Conservation (phyloP, 1,139 yeast genomes). For the Lodderomyces orthopsilosis region DNA sequence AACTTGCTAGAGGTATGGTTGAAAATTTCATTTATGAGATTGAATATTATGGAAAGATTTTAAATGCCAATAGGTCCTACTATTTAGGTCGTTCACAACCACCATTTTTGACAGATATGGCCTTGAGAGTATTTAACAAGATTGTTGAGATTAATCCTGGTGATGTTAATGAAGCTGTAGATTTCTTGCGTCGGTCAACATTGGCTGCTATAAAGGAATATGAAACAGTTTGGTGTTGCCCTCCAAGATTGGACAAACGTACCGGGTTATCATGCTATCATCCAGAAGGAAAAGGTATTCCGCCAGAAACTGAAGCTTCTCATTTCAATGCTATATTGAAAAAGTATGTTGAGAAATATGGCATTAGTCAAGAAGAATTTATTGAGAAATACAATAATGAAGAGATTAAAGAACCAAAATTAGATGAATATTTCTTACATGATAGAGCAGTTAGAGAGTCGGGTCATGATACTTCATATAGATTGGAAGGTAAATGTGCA, state of each 20-base stretch:
- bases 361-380: constrained; percentile 65
- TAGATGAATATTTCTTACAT: constrained; percentile 86
- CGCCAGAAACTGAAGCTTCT: constrained; percentile 93
- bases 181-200: constrained; percentile 63
- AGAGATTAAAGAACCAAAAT: constrained; percentile 64
- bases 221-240: constrained; percentile 69
- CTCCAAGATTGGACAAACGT: constrained; percentile 70
- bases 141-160: constrained; percentile 46
- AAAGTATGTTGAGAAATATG: constrained; percentile 67
- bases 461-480: constrained; percentile 92
- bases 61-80: constrained; percentile 92
- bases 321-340: constrained; percentile 75
- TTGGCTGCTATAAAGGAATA: constrained; percentile 87
- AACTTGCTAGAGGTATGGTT: constrained; percentile 84
- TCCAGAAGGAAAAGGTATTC: constrained; percentile 87
- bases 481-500: constrained; percentile 89
- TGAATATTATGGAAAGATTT: constrained; percentile 83
- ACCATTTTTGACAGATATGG: constrained; percentile 96
- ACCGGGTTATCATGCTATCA: constrained; percentile 89
- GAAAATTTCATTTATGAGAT: constrained; percentile 91
- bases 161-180: constrained; percentile 38
- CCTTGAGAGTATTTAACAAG: constrained; percentile 64
- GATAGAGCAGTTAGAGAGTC: constrained; percentile 96
- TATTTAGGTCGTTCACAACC: constrained; percentile 94
- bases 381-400: constrained; percentile 67